Base-by-base conservation (phyloP, 352 stramenopile genomes). In the Pythium brassicae region DNA sequence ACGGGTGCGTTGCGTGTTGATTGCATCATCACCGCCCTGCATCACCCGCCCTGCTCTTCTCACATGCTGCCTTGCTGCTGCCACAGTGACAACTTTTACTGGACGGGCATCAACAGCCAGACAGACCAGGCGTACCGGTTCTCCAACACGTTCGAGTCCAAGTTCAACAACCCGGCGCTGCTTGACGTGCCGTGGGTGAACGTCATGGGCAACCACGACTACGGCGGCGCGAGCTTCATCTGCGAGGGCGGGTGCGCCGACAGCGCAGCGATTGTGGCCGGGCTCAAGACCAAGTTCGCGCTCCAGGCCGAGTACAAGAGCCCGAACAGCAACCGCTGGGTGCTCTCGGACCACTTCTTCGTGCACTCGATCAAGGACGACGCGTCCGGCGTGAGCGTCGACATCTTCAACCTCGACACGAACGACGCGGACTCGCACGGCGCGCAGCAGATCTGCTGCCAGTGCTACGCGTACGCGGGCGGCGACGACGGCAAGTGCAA, bases 71-170 rank as follows among this genome's bases (percentile, higher is more conserved):
- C n/a, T n/a, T n/a, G n/a, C n/a, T n/a, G n/a, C n/a, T n/a, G n/a
- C n/a, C n/a, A n/a, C n/a, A n/a, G 73, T 23, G 76, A 87, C 53
- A 86, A 86, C 66, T 87, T 87, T 46, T 87, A 87, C 66, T 87
- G 73, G 72, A 75, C 72, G 15, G 76, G 76, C 22, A 83, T 87
- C 47, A 60, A 69, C 50, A 68, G 67, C 40, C 47, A 66, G 19
- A 62, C 55, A 6, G 72, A 72, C 52, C 65, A 76, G 27, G 51
- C 69, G 61, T 78, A 73, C 7, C 76, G 76, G 0, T 87, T 87
- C 63, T 66, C 65, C 7, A 66, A 60, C 20, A 86, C 76, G 27
- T 87, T 86, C 47, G 76, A 87, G 46, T 59, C 57, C 27, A 84
- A 82, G 51, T 86, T 78, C 63, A 66, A 70, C 1, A 70, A 72